These are phyloP conservation scores for Lolium multiflorum DNA, from an alignment of 176 grass and related monocot species.

Conservation along the genomic window DNA sequence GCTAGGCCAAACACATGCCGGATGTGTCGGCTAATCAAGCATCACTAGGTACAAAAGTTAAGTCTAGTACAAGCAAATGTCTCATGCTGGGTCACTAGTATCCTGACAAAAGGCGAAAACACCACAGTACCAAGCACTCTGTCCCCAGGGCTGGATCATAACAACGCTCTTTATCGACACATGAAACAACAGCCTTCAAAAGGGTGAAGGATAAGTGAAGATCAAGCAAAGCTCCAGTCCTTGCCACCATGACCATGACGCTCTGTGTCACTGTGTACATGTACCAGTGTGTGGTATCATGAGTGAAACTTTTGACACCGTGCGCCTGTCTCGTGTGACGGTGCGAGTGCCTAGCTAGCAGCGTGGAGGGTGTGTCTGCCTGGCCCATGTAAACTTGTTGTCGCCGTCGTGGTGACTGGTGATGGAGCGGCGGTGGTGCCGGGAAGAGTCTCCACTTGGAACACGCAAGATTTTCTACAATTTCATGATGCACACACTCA, in stretches of 20 bases:
- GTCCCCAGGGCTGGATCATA: slow-evolving; percentile 3
- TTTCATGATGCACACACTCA: not conserved
- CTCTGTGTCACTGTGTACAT: not conserved
- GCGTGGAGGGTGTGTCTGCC: not conserved
- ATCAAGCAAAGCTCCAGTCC: slow-evolving; percentile 42
- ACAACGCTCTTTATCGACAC: no score
- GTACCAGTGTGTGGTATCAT: not conserved
- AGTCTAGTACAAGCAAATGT: slow-evolving; percentile 38
- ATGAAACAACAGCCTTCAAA: not conserved
- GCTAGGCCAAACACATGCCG: not conserved
- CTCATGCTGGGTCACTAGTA: not conserved
- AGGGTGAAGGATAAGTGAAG: slow-evolving; percentile 47
- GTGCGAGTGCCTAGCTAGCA: not conserved
- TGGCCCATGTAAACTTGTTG: not conserved
- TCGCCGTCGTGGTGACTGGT: not conserved
- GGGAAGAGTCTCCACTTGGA: not conserved
- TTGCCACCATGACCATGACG: no score
- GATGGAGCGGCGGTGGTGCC: not conserved
- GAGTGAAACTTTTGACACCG: slow-evolving; percentile 4
- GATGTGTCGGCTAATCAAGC: not conserved
- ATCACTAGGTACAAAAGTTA: not conserved
- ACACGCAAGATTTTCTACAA: not conserved
- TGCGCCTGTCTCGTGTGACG: not conserved
- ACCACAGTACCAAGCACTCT: not conserved
- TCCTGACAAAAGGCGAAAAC: not conserved